A percentile compares a stretch with the other conserved stretches of the same genome.
Conservation (phyloP, 768 basidiomycete genomes). For the Hygrophoropsis aurantiaca region DNA sequence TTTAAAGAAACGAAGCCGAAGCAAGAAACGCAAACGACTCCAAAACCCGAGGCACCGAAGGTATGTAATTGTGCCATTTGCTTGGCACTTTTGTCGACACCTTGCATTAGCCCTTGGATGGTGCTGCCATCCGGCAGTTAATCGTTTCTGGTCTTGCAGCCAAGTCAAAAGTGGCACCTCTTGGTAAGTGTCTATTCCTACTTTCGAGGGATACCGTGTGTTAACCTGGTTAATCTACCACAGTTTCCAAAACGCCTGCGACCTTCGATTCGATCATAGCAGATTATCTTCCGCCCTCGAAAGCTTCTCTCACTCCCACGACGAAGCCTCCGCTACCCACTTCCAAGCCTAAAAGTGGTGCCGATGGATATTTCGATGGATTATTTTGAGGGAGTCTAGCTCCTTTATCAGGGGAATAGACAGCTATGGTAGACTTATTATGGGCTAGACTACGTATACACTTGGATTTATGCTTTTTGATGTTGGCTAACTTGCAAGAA, state of each 20-base stretch:
- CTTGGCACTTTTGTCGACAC: neutral
- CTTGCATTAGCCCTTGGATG: constrained; percentile 52
- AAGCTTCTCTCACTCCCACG: constrained; percentile 14
- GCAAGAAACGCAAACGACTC: constrained; percentile 17
- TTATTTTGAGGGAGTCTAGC: constrained; percentile 23
- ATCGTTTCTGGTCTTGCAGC: constrained; percentile 61
- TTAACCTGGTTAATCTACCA: constrained; percentile 8
- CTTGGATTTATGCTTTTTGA: no score
- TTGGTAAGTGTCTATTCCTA: constrained; percentile 37
- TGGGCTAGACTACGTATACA: no score
- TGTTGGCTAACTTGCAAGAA: no score
- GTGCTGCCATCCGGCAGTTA: constrained; percentile 59
- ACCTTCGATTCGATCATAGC: constrained; percentile 75
- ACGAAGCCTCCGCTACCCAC: constrained; percentile 5
- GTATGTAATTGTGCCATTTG: constrained; percentile 25
- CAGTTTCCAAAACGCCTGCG: constrained; percentile 41
- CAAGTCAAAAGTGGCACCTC: constrained; percentile 49
- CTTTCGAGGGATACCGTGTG: neutral
- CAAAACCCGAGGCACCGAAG: constrained; percentile 39
- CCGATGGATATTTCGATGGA: constrained; percentile 42
- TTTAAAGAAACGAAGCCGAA: constrained; percentile 49
- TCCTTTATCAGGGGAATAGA: no score
- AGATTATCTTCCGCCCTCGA: constrained; percentile 60
- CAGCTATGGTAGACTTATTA: no score
- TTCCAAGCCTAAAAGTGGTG: constrained; percentile 23